These are phyloP conservation scores for Populus pruinosa DNA, from an alignment of 345 rosid species.

Conservation along the genomic window DNA sequence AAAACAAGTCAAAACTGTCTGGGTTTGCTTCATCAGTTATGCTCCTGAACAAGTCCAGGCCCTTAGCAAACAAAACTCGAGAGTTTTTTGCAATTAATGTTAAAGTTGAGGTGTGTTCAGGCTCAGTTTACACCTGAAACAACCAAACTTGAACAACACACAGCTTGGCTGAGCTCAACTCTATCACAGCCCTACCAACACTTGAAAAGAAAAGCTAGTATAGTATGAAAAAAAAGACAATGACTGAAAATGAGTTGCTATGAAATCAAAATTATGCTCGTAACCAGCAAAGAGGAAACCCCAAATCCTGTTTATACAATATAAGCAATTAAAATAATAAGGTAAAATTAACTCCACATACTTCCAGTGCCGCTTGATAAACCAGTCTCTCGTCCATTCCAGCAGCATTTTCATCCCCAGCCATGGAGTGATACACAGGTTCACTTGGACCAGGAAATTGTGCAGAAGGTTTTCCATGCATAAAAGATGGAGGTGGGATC, in stretches of 20 bases:
- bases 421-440: slow-evolving; percentile 37
- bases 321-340: background rate
- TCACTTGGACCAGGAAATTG: slow-evolving; percentile 52
- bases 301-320: background rate
- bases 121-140: background rate
- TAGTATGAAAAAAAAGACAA: no score
- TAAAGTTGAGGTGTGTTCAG: background rate
- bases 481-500: slow-evolving; percentile 59
- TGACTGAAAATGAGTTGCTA: background rate
- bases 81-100: background rate
- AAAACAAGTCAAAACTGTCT: background rate
- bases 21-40: background rate
- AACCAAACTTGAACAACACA: background rate
- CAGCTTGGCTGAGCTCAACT: background rate
- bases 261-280: background rate
- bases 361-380: slow-evolving; percentile 93
- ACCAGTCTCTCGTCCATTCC: slow-evolving; percentile 71
- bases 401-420: slow-evolving; percentile 51
- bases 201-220: background rate
- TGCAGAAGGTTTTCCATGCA: slow-evolving; percentile 41
- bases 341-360: slow-evolving; percentile 21
- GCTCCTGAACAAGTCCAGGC: background rate
- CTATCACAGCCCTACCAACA: background rate
- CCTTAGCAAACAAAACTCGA: background rate
- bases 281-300: background rate